A percentile compares a stretch with the other conserved stretches of the same genome.
phyloP scores from a whole-genome alignment of 2,329 filamentous ascomycete species.

The Teratosphaeria nubilosa region DNA sequence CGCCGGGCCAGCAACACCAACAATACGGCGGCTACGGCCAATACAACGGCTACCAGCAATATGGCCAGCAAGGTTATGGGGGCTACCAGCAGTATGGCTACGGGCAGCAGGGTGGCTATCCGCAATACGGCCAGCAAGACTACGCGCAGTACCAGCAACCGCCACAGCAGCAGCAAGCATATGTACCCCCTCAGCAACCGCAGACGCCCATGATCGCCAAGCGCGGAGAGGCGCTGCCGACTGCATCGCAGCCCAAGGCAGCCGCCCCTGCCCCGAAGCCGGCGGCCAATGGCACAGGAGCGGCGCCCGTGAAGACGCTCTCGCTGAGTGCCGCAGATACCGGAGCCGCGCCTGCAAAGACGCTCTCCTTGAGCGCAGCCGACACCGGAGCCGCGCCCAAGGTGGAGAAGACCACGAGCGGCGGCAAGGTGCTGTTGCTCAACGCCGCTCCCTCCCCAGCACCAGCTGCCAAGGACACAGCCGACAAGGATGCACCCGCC shows the following conservation, averaged over 20 bases:
- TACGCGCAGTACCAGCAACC: slow-evolving; percentile 31
- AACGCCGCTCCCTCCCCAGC: slow-evolving; percentile 28
- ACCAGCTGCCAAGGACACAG: slow-evolving; percentile 38
- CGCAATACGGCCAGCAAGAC: slow-evolving; percentile 17
- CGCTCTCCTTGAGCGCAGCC: slow-evolving; percentile 45
- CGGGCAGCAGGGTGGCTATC: slow-evolving; percentile 27
- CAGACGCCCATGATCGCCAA: slow-evolving; percentile 55
- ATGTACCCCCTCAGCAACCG: slow-evolving; percentile 41
- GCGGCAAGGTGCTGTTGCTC: slow-evolving; percentile 67
- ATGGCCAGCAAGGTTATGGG: slow-evolving; percentile 29
- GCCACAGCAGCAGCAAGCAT: slow-evolving; percentile 36
- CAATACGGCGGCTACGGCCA: slow-evolving; percentile 31
- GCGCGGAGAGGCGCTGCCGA: slow-evolving; percentile 42
- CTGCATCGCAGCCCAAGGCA: slow-evolving; percentile 28
- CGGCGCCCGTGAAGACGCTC: slow-evolving; percentile 48
- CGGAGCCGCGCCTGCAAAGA: slow-evolving; percentile 45
- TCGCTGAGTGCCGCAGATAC: slow-evolving; percentile 43
- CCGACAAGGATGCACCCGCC: slow-evolving; percentile 41
- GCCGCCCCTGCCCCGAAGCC: slow-evolving; percentile 21
- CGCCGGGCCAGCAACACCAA: slow-evolving; percentile 27
- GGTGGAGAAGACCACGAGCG: slow-evolving; percentile 39
- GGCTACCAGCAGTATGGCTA: slow-evolving; percentile 34
- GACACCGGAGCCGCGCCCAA: slow-evolving; percentile 43
- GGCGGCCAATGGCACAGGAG: slow-evolving; percentile 44
- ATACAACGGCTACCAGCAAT: slow-evolving; percentile 18